Evolutionary conservation across 225 moss, liverwort and hornwort genomes (phyloP).

Genomic region (Climacium dendroides): DNA sequence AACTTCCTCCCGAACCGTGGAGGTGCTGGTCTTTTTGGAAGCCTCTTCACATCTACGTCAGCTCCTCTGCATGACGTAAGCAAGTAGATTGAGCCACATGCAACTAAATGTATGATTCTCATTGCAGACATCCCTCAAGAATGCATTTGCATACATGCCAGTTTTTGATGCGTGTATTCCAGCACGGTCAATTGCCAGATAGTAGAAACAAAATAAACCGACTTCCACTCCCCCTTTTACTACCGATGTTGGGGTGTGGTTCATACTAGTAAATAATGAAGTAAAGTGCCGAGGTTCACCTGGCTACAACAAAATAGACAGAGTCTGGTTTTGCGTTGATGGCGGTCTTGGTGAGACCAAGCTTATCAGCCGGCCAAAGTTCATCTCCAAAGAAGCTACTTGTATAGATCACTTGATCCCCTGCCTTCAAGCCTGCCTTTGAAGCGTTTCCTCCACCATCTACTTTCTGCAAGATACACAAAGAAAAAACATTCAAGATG

Average conservation of each 20-base stretch:
- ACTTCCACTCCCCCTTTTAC: background rate
- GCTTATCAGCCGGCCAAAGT: slow-evolving; percentile 90
- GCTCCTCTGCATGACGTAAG: slow-evolving; percentile 46
- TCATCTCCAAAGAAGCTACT: slow-evolving; percentile 99
- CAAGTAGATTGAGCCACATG: background rate
- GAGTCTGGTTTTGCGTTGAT: slow-evolving; percentile 76
- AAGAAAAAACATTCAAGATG: background rate
- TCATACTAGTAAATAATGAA: background rate
- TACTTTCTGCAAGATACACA: slow-evolving; percentile 23
- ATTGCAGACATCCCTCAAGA: background rate
- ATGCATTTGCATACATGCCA: background rate
- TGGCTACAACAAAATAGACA: slow-evolving; percentile 83
- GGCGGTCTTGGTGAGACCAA: slow-evolving; percentile 79
- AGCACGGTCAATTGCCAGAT: background rate
- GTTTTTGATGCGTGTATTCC: background rate
- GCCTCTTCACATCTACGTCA: slow-evolving; percentile 77
- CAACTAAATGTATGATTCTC: background rate
- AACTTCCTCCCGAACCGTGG: slow-evolving; percentile 87
- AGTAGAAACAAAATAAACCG: background rate
- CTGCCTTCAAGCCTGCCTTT: slow-evolving; percentile 89
- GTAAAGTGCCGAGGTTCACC: slow-evolving; percentile 9
- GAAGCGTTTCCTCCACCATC: slow-evolving; percentile 64
- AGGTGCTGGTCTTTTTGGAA: slow-evolving; percentile 79
- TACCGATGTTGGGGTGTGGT: background rate
- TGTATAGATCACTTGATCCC: slow-evolving; percentile 92